Evolutionary conservation across 176 grass and related monocot genomes (phyloP), one percentile per base, ranked within the genome.

Genomic region (Triticum dicoccoides): DNA sequence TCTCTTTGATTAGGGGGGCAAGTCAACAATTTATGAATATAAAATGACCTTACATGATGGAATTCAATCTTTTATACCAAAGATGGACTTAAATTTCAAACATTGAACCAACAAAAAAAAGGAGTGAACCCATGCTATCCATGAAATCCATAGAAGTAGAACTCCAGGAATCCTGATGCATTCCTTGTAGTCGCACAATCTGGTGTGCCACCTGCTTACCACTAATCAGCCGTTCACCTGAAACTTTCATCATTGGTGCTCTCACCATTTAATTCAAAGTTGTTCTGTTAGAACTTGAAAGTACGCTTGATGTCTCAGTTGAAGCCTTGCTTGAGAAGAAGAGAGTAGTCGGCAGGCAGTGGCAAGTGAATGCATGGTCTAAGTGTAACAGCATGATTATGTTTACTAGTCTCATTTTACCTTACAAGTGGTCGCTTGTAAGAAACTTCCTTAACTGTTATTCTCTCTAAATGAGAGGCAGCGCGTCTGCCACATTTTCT

Each of bases 241-340:
- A 69, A 38, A 78, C 37, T 47, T 87, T 14, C 33, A 38, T 5
- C 45, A 35, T 24, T 35, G 37, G 51, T 71, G 25, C n/a, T 71
- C 24, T 73, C 11, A 27, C n/a, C 56, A 61, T 65, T 82, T 61
- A 65, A 23, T 76, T 65, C 21, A 42, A 52, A 75, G 30, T 64
- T 74, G 42, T 58, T 82, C 4, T 44, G 63, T 78, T 88, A 77
- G n/a, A 76, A 52, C 23, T 30, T 79, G 33, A 24, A 75, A 30
- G 2, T 13, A 51, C 45, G 72, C 3, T 75, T n/a, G 41, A 42
- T 49, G 23, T 27, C 6, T 74, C 18, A 59, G 18, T 59, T 59
- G 54, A 21, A 59, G 54, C 7, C 54, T 59, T 3, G 72, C 42
- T 51, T 49, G 42, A 75, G 12, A 6, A 27, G 41, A 47, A 9